These are phyloP conservation scores for Immersiporthe knoxdaviesiana DNA, from an alignment of 2,329 filamentous ascomycete genomes.

Conservation along the genomic window DNA sequence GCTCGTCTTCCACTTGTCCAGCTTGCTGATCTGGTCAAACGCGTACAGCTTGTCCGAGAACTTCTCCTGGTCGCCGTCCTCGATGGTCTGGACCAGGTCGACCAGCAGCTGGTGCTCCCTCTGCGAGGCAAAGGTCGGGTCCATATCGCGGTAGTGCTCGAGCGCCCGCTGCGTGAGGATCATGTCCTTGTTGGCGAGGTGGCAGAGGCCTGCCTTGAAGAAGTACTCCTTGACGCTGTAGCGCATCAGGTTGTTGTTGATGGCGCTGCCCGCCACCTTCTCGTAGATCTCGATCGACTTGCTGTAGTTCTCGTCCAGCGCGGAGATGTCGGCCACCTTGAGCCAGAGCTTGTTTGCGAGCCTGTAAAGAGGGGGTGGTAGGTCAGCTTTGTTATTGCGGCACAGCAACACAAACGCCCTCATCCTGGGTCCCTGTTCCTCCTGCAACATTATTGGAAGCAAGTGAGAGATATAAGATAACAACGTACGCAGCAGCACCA, in stretches of 20 bases:
- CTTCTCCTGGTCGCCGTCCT: conserved; percentile 76
- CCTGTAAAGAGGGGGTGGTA: conserved; percentile 45
- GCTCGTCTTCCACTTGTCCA: conserved; percentile 97
- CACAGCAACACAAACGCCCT: neutral
- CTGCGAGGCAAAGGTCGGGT: conserved; percentile 75
- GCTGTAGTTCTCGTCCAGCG: conserved; percentile 81
- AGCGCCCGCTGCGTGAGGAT: conserved; percentile 80
- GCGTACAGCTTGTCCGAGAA: conserved; percentile 88
- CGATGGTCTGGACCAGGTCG: conserved; percentile 75
- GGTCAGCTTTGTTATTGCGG: neutral
- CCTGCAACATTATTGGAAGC: neutral
- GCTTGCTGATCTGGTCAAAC: conserved; percentile 88
- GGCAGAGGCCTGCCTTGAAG: conserved; percentile 90
- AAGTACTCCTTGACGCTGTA: conserved; percentile 96
- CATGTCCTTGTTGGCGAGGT: conserved; percentile 73
- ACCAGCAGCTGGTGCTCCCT: conserved; percentile 80
- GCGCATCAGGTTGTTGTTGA: conserved; percentile 90
- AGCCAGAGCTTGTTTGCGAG: conserved; percentile 92
- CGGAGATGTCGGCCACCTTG: conserved; percentile 87
- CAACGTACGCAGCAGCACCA: conserved; percentile 75
- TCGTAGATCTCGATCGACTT: conserved; percentile 83
- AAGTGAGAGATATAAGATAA: neutral
- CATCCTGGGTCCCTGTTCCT: no score
- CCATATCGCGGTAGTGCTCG: conserved; percentile 79
- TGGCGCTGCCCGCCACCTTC: conserved; percentile 74